Percentiles rank a stretch among this genome's conserved stretches.
Evolutionary conservation across 805 yeast genomes (phyloP).

Genomic region (Yamadazyma scolyti): DNA sequence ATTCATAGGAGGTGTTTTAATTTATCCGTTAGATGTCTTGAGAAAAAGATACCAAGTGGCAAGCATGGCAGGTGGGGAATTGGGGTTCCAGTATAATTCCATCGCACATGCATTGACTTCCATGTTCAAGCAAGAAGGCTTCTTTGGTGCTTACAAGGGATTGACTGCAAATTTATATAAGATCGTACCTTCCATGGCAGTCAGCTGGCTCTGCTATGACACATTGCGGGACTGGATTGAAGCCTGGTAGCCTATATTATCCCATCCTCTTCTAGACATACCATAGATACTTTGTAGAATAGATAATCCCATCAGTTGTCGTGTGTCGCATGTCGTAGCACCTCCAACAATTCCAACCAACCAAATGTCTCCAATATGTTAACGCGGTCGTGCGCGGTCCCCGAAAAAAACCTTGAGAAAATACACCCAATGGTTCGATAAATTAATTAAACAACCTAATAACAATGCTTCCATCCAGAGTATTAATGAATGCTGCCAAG

Average conservation of each 20-base stretch:
- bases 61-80: conserved; percentile 68
- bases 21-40: conserved; percentile 87
- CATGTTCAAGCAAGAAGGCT: conserved; percentile 73
- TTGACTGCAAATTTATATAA: conserved; percentile 79
- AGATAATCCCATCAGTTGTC: no score
- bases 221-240: conserved; percentile 48
- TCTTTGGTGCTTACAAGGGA: conserved; percentile 67
- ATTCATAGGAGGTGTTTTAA: conserved; percentile 83
- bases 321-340: no score
- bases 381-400: conserved; percentile 3
- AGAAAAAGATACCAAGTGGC: conserved; percentile 90
- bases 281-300: no score
- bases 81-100: conserved; percentile 80
- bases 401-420: neutral
- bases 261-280: no score
- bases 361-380: conserved; percentile 5
- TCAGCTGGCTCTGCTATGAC: conserved; percentile 88
- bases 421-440: conserved; percentile 11
- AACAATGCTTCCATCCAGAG: conserved; percentile 37
- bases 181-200: conserved; percentile 94
- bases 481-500: conserved; percentile 39
- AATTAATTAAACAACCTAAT: conserved; percentile 3
- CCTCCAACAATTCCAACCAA: conserved; percentile 4
- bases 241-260: conserved; percentile 23
- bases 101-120: conserved; percentile 69